phyloP scores from a whole-genome alignment of 768 basidiomycete genomes.

The Mycena metata region DNA sequence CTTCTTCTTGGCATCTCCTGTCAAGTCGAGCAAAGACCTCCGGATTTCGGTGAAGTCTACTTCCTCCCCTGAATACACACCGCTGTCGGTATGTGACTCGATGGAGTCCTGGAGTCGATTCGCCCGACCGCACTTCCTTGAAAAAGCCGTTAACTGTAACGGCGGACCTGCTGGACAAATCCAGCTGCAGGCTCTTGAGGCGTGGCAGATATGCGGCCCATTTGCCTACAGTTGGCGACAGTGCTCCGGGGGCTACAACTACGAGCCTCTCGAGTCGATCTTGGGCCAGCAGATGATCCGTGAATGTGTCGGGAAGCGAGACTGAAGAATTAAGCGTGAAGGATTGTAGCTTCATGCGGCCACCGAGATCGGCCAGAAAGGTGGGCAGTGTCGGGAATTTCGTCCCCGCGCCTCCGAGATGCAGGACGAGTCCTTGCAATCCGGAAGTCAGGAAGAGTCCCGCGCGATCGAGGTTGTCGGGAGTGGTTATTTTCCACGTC shows the following conservation, averaged over 20 bases:
- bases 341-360: slow-evolving; percentile 71
- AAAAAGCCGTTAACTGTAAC: slow-evolving; percentile 88
- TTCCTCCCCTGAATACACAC: slow-evolving; percentile 83
- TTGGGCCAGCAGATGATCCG: slow-evolving; percentile 73
- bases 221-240: slow-evolving; percentile 77
- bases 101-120: slow-evolving; percentile 77
- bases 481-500: slow-evolving; percentile 79
- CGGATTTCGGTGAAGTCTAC: slow-evolving; percentile 82
- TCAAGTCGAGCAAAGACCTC: slow-evolving; percentile 75
- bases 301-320: slow-evolving; percentile 78
- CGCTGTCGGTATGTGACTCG: slow-evolving; percentile 74
- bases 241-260: slow-evolving; percentile 81
- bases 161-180: slow-evolving; percentile 75
- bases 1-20: slow-evolving; percentile 69
- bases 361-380: slow-evolving; percentile 75
- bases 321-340: slow-evolving; percentile 81
- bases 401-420: slow-evolving; percentile 63
- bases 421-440: slow-evolving; percentile 68
- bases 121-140: slow-evolving; percentile 78
- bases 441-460: slow-evolving; percentile 76
- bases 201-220: slow-evolving; percentile 77
- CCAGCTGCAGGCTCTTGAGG: slow-evolving; percentile 76
- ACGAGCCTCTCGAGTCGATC: slow-evolving; percentile 70
- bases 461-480: slow-evolving; percentile 75
- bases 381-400: slow-evolving; percentile 70